phyloP scores from a whole-genome alignment of 2,329 filamentous ascomycete genomes.

The Dryadomyces quercivorus region DNA sequence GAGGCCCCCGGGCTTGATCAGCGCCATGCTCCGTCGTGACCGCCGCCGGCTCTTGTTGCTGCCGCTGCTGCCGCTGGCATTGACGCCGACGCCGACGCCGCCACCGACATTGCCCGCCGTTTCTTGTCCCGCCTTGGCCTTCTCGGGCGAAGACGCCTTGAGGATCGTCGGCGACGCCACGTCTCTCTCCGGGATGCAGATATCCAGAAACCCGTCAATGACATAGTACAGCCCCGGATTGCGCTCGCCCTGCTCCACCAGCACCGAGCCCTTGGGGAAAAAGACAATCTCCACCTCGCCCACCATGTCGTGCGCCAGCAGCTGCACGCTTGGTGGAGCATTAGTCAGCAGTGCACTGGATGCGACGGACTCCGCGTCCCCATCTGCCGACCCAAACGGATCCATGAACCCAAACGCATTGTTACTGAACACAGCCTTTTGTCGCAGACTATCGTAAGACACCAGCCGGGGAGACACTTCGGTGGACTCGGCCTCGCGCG shows the following conservation, averaged over 20 bases:
- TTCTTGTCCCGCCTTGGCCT: conserved; percentile 2
- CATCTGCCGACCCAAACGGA: conserved; percentile 62
- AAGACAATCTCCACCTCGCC: conserved; percentile 95
- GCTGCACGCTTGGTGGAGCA: conserved; percentile 50
- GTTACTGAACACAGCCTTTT: conserved; percentile 66
- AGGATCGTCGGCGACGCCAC: conserved; percentile 23
- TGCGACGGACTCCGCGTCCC: conserved; percentile 75
- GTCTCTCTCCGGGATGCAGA: conserved; percentile 69
- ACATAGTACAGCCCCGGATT: conserved; percentile 96
- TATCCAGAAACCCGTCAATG: conserved; percentile 90
- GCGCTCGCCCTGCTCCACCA: conserved; percentile 94
- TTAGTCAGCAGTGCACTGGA: conserved; percentile 48
- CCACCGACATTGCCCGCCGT: no score
- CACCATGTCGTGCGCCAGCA: conserved; percentile 65
- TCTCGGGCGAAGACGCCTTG: not conserved
- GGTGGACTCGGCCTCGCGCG: conserved; percentile 59
- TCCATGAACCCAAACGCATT: conserved; percentile 89
- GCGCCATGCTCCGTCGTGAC: conserved; percentile 58
- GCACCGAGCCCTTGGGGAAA: conserved; percentile 85
- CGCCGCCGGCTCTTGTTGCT: conserved; percentile 33
- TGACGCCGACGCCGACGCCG: no score
- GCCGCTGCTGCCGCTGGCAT: conserved; percentile 12
- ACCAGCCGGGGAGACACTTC: conserved; percentile 77
- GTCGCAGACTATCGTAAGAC: conserved; percentile 69
- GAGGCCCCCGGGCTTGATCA: conserved; percentile 89